Percentiles rank a stretch among this genome's conserved stretches.
Conservation (phyloP, 768 basidiomycete genomes). For the Pleurotus ostreatus region DNA sequence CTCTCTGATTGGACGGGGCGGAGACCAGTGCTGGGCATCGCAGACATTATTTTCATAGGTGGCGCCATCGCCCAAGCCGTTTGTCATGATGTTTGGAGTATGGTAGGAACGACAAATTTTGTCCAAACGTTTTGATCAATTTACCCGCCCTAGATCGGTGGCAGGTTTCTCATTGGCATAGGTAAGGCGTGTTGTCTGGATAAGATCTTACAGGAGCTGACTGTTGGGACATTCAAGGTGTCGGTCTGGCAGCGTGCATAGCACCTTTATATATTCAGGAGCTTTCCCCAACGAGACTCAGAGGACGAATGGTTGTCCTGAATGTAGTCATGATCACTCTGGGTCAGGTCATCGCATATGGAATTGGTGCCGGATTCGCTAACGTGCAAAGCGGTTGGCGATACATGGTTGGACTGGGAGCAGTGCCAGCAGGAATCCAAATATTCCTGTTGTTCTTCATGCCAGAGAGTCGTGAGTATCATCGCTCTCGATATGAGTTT, state of each 20-base stretch:
- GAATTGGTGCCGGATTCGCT: conserved; percentile 64
- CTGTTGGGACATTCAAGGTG: conserved; percentile 23
- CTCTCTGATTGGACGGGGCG: conserved; percentile 72
- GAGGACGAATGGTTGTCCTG: conserved; percentile 76
- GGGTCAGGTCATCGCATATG: conserved; percentile 78
- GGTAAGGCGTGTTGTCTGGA: conserved; percentile 16
- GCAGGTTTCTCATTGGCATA: conserved; percentile 70
- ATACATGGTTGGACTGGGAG: conserved; percentile 80
- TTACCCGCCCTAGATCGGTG: conserved; percentile 44
- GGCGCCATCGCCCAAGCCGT: conserved; percentile 72
- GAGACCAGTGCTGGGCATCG: conserved; percentile 57
- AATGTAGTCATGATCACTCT: conserved; percentile 82
- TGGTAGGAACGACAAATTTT: conserved; percentile 37
- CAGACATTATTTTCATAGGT: conserved; percentile 70
- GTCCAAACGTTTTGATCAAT: neutral
- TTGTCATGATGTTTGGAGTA: conserved; percentile 63
- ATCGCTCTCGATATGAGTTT: neutral
- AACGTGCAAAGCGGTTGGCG: conserved; percentile 66
- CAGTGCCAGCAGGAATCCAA: conserved; percentile 64
- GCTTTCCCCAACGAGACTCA: conserved; percentile 66
- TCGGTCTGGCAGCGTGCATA: conserved; percentile 73
- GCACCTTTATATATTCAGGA: conserved; percentile 85
- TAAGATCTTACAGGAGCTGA: neutral
- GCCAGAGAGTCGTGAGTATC: conserved; percentile 70
- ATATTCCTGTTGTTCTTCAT: conserved; percentile 56